Evolutionary conservation across 1,284 basidiomycete genomes (phyloP), one percentile per base, ranked within the genome.

Genomic region (Ceratorhiza oryzae-sativae): DNA sequence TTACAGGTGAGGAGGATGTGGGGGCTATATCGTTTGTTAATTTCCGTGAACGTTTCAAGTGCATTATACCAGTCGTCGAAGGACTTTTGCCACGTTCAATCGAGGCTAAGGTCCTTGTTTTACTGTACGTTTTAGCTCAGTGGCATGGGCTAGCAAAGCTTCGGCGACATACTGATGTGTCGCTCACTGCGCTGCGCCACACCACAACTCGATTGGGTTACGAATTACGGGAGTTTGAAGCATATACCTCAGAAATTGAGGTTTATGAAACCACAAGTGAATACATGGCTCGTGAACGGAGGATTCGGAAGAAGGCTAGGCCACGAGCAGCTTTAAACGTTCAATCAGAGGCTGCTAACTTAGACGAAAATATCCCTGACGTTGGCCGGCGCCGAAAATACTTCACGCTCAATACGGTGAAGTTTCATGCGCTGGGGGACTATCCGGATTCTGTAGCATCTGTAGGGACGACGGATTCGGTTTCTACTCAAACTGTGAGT

Each of bases 71-170:
- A 0, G 77, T 75, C 0, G 80, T 83, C 18, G 79, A 83, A 46
- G 77, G 78, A 0, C 75, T 83, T 0, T 72, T 83, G 6, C 76
- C 76, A 0, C 70, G 74, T 10, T 34, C 39, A 2, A 75, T 78
- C 53, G 78, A 83, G 39, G 32, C 41, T 0, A 32, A 77, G 0
- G 71, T 82, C 1, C 72, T 78, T 12, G 62, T 75, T 3, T 74
- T 82, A 0, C 71, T 82, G 0, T 81, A 78, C 53, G 68, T 71
- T 1, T 46, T 81, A 0, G 74, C 76, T 0, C 72, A 73, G 0
- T 83, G 81, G 82, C 82, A 81, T 73, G 76, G 73, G 2, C 74
- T 79, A 6, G 78, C 77, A 0, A 83, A 83, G 68, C 73, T 83
- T 3, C 75, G 74, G 0, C 49, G 80, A 1, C 81, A 83, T 63